A percentile compares a stretch with the other conserved stretches of the same genome.
Evolutionary conservation across 371 early-diverging fungal genomes (phyloP).

Genomic region (Apophysomyces ossiformis): DNA sequence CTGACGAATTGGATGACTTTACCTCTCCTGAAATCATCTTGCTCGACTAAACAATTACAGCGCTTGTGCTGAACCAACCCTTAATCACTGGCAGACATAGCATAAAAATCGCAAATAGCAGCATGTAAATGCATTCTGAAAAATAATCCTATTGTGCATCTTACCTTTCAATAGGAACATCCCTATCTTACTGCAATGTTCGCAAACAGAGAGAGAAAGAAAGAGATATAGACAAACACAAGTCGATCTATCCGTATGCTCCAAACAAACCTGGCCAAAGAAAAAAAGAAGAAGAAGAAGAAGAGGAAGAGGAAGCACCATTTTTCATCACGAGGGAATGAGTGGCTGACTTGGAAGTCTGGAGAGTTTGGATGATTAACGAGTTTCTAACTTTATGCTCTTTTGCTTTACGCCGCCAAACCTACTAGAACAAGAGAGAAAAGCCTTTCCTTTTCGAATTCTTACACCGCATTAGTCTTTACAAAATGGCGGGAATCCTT

Average conservation of each 20-base stretch:
- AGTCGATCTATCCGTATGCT: no score
- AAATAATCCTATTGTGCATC: neutral
- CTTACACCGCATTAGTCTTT: neutral
- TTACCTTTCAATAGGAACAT: neutral
- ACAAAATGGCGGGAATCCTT: neutral
- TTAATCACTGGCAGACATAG: neutral
- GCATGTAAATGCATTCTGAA: no score
- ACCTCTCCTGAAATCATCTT: neutral
- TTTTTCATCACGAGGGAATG: slow-evolving; percentile 3
- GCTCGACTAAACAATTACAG: neutral
- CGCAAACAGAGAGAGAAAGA: no score
- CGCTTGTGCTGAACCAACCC: neutral
- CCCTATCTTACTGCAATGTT: no score
- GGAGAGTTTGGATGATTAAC: neutral
- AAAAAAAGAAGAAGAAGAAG: no score
- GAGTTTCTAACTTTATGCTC: neutral
- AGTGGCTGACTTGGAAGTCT: neutral
- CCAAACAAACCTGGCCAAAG: no score
- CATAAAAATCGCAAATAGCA: neutral
- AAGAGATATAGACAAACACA: no score
- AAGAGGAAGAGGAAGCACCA: neutral
- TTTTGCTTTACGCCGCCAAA: neutral
- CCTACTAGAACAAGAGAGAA: no score
- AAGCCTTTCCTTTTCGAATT: neutral
- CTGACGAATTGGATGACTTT: neutral